These are phyloP conservation scores for Lachnellula suecica DNA, from an alignment of 2,329 filamentous ascomycete genomes.

Conservation along the genomic window DNA sequence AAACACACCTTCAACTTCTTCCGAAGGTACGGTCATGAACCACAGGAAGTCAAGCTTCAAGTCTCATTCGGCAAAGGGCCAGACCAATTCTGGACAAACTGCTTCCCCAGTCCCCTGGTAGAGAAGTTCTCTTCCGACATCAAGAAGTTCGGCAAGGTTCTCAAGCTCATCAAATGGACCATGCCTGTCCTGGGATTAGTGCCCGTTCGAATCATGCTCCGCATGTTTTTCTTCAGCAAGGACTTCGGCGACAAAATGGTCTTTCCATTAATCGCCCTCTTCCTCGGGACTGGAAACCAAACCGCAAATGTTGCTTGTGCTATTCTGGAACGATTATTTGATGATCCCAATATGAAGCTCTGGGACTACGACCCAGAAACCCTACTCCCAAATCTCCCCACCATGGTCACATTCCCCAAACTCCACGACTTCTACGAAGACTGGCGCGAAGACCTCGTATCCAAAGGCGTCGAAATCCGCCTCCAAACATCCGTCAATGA, in stretches of 20 bases:
- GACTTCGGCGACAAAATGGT: conserved; percentile 73
- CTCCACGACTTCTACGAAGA: conserved; percentile 59
- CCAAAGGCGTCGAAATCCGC: conserved; percentile 55
- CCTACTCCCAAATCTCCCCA: conserved; percentile 56
- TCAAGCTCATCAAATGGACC: conserved; percentile 58
- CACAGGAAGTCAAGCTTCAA: conserved; percentile 59
- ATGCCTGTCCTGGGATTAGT: conserved; percentile 59
- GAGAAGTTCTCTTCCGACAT: conserved; percentile 56
- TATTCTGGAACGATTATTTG: conserved; percentile 61
- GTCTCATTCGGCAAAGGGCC: conserved; percentile 61
- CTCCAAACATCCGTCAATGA: conserved; percentile 55
- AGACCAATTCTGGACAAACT: conserved; percentile 64
- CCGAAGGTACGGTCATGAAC: conserved; percentile 51
- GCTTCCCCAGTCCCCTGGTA: conserved; percentile 59
- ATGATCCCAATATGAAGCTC: conserved; percentile 57
- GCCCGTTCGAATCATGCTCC: conserved; percentile 64
- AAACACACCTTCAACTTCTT: conserved; percentile 69
- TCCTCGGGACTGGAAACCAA: conserved; percentile 72
- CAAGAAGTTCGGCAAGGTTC: conserved; percentile 52
- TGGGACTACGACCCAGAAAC: conserved; percentile 58
- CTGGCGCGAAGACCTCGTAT: conserved; percentile 54
- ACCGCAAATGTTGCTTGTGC: conserved; percentile 69
- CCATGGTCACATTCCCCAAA: conserved; percentile 67
- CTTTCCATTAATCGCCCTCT: conserved; percentile 69
- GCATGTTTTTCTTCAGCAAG: conserved; percentile 65